phyloP scores from a whole-genome alignment of 768 basidiomycete genomes.

The Naematelia aurantialba region DNA sequence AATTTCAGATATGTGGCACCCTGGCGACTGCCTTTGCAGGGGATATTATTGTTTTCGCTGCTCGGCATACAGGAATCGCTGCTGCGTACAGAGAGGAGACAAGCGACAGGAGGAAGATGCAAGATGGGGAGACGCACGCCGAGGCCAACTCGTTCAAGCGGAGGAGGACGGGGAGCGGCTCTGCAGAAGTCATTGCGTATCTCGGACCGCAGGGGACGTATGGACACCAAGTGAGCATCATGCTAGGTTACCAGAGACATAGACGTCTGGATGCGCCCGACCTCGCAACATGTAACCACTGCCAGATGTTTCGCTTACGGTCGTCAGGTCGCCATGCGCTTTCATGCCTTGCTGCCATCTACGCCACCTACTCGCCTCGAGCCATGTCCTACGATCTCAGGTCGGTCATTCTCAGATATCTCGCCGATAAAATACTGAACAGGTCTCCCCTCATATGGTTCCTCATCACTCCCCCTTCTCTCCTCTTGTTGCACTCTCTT shows the following conservation, averaged over 20 bases:
- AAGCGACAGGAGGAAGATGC: too few relatives aligned
- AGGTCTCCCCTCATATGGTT: too few relatives aligned
- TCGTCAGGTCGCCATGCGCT: not conserved
- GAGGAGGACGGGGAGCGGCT: not conserved
- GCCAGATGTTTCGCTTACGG: too few relatives aligned
- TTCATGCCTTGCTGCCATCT: not conserved
- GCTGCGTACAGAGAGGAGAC: not conserved
- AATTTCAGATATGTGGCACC: constrained; percentile 1
- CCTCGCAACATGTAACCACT: too few relatives aligned
- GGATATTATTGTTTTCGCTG: too few relatives aligned
- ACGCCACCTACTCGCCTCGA: constrained; percentile 22
- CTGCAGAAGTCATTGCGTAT: constrained; percentile 21
- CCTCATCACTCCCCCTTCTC: too few relatives aligned
- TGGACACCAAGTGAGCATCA: constrained; percentile 37
- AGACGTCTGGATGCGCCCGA: too few relatives aligned
- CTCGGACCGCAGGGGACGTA: constrained; percentile 43
- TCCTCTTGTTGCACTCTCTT: too few relatives aligned
- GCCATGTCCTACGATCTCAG: not conserved
- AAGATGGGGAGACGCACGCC: too few relatives aligned
- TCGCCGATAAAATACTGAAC: too few relatives aligned
- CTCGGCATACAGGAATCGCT: too few relatives aligned
- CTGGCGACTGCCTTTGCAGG: not conserved
- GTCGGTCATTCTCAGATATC: not conserved
- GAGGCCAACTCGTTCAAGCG: not conserved
- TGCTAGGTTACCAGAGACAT: too few relatives aligned